Evolutionary conservation across 495 filamentous ascomycete genomes (phyloP), one percentile per base, ranked within the genome.

Genomic region (Parathielavia hyrcaniae): DNA sequence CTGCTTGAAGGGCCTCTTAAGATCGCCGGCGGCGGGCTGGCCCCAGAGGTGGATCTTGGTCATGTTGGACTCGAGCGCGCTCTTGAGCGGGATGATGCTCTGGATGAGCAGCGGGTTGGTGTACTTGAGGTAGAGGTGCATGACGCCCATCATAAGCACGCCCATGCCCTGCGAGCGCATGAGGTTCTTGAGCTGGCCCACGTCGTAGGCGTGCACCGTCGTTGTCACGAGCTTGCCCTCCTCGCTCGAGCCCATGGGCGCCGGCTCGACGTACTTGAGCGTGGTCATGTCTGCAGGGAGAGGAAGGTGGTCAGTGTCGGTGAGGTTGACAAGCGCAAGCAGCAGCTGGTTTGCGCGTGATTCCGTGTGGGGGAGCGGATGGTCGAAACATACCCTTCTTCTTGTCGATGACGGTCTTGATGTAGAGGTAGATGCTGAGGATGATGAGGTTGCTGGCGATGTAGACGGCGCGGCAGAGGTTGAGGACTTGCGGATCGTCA

Each of bases 91-190:
- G 71, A 98, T 92, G 80, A 98, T 95, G 68, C 86, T 91, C 83
- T 98, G 93, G 80, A 98, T 95, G 69, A 97, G 76, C 39, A 98
- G 88, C 36, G 93, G 93, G 84, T 97, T 98, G 77, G 91, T 96
- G 86, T 96, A 97, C 75, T 96, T 89, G 79, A 98, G 85, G 84
- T 97, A 97, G 63, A 97, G 60, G 78, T 97, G 93, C 93, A 98
- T 97, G 68, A 96, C 85, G 60, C 74, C 83, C 93, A 97, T 97
- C 93, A 98, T 97, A 66, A 82, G 90, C 50, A 98, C 79, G 50
- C 93, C 93, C 87, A 95, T 96, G 61, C 95, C 75, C 72, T 96
- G 91, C 62, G 85, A 80, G 77, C 90, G 91, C 76, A 87, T 86
- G 63, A 89, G 77, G 63, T 80, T 79, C 76, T 86, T 86, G 67